Evolutionary conservation across 148 eudicot species (phyloP), one percentile per base, ranked within the genome.

Genomic region (Pharnaceum exiguum): DNA sequence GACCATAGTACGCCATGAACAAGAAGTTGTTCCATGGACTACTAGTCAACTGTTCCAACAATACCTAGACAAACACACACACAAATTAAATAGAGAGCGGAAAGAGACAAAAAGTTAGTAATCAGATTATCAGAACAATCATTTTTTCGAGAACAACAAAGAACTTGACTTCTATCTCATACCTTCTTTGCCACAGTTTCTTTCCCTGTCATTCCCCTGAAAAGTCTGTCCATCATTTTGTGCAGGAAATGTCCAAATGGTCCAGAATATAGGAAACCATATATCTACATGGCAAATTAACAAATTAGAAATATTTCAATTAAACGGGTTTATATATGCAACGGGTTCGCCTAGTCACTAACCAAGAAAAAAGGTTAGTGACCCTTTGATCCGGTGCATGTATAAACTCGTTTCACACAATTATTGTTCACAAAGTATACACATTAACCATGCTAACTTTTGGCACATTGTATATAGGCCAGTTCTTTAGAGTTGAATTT

Each of bases 1-100:
- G 68, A 29, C 89, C 85, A 65, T 72, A 83, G 71, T 83, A 83
- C 59, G 70, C 67, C 89, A 83, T 75, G 71, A 83, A 83, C 45
- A 75, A 48, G 44, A 80, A n/a, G 70, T 80, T 80, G 77, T 83
- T 83, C 80, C 80, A 79, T 57, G 89, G 89, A 63, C 85, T 77
- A 11, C 71, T 40, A 7, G 79, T 72, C 59, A 83, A 61, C 22
- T 83, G 89, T 66, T 83, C 89, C 80, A 83, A 30, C 46, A 80
- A 7, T 2, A 83, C 89, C 89, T 83, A 42, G 3, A 32, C 7
- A n/a, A n/a, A n/a, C n/a, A n/a, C n/a, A 32, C 16, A 37, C 1
- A 17, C n/a, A 29, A 6, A 21, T 0, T 18, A 29, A 59, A n/a
- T 3, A 44, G 16, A 40, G 17, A 27, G 19, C 13, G 3, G 13